Evolutionary conservation across 345 rosid species (phyloP), one percentile per base, ranked within the genome.

Genomic region (Bruguiera parviflora): DNA sequence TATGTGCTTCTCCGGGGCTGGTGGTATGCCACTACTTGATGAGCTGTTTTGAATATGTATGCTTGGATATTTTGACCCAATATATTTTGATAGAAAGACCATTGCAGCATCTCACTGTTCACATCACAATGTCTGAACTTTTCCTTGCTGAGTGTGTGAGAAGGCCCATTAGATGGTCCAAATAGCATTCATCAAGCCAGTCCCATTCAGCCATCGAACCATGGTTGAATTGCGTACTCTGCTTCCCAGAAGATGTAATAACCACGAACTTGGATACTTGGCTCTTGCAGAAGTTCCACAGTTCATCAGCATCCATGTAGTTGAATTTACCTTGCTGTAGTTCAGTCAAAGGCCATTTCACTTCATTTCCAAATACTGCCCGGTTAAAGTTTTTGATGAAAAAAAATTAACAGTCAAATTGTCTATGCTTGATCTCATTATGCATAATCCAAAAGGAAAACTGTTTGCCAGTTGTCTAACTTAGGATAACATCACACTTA

Each of bases 341-440:
- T 68, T 95, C 99, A 5, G 98, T 92, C 98, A 97, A 92, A 70
- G 80, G 86, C 99, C 98, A 95, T 79, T 92, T 95, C 85, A 95
- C 69, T 83, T 95, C 98, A 70, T 95, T 92, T 35, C 83, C 92
- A 51, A 95, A 92, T 75, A 90, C 99, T 11, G 88, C 96, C 96
- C 98, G 88, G 77, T 84, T 82, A 83, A 95, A 95, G 58, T 88
- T 71, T 31, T 31, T 78, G 6, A 84, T 81, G 5, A 31, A 52
- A 86, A 87, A 82, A 90, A 95, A 58, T 84, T 83, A 8, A 89
- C 94, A 92, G 67, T 85, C 93, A 73, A 93, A 61, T 95, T 92
- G 79, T 92, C 99, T 46, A 92, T 80, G 75, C 88, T 89, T 71
- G 89, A 80, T 56, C 98, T 81, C 75, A 72, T 88, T 4, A 88